Percentiles rank a stretch among this genome's conserved stretches.
Evolutionary conservation across 306 rosid genomes (phyloP).

Genomic region (Acacia melanoxylon): DNA sequence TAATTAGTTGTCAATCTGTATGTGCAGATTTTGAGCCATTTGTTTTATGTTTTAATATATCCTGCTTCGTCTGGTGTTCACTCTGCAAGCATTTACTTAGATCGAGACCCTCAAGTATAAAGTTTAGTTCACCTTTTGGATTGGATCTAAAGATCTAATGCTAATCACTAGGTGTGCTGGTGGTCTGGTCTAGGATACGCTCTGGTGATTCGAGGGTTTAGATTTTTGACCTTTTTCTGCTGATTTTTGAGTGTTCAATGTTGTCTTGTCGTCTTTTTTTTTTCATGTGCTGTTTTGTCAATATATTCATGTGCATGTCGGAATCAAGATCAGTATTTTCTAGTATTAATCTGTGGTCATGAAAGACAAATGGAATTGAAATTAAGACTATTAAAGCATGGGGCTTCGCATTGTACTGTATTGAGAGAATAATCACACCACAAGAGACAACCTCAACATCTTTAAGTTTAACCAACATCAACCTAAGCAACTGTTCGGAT

Average conservation of each 20-base stretch:
- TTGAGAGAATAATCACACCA: background rate
- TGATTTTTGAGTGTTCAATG: background rate
- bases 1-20: background rate
- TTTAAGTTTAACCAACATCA: too few relatives aligned
- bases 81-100: background rate
- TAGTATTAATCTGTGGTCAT: too few relatives aligned
- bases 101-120: background rate
- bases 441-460: too few relatives aligned
- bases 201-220: background rate
- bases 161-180: background rate
- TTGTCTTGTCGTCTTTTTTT: background rate
- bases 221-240: background rate
- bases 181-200: too few relatives aligned
- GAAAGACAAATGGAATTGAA: too few relatives aligned
- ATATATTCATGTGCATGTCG: background rate
- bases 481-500: too few relatives aligned
- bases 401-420: background rate
- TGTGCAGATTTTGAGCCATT: background rate
- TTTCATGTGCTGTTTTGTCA: too few relatives aligned
- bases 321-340: background rate
- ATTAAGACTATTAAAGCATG: background rate
- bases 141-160: background rate
- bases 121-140: too few relatives aligned
- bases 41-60: background rate
- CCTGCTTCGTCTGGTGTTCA: background rate